Evolutionary conservation across 768 basidiomycete genomes (phyloP).

Genomic region (Thelephora aurantiotincta): DNA sequence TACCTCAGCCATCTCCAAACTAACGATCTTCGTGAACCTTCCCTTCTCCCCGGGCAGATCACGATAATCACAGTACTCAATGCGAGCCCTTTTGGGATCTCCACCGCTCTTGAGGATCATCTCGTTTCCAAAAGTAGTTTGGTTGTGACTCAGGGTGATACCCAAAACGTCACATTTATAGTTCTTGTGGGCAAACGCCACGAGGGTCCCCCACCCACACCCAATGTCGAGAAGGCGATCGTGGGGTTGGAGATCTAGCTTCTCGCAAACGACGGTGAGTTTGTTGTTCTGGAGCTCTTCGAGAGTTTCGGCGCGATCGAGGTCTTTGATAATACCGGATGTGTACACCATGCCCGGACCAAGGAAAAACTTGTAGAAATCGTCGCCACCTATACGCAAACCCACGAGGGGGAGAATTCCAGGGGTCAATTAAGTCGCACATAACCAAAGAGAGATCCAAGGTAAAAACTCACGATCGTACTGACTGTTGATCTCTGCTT

Average conservation of each 20-base stretch:
- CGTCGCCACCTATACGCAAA: conserved; percentile 13
- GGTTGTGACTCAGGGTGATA: conserved; percentile 83
- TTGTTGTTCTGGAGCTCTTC: conserved; percentile 98
- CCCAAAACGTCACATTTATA: conserved; percentile 91
- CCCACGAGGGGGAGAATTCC: not conserved
- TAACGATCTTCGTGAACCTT: conserved; percentile 87
- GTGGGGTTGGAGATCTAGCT: conserved; percentile 75
- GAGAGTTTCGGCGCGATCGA: conserved; percentile 62
- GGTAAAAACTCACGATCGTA: conserved; percentile 65
- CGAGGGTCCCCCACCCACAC: conserved; percentile 95
- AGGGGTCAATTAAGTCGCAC: conserved; percentile 38
- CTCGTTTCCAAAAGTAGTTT: conserved; percentile 84
- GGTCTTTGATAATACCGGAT: conserved; percentile 70
- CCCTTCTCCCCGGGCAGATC: conserved; percentile 68
- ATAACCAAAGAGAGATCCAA: not conserved
- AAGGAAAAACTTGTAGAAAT: conserved; percentile 53
- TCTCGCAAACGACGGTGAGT: conserved; percentile 87
- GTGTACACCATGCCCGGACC: conserved; percentile 97
- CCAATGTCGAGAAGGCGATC: conserved; percentile 81
- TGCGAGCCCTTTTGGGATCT: conserved; percentile 60
- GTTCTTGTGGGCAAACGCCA: conserved; percentile 93
- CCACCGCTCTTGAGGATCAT: conserved; percentile 60
- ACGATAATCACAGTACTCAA: conserved; percentile 86
- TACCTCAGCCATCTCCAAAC: conserved; percentile 98
- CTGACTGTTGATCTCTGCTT: conserved; percentile 89